A percentile compares a stretch with the other conserved stretches of the same genome.
These are phyloP conservation scores for Xylaria multiplex DNA, from an alignment of 2,329 filamentous ascomycete species.

Conservation along the genomic window DNA sequence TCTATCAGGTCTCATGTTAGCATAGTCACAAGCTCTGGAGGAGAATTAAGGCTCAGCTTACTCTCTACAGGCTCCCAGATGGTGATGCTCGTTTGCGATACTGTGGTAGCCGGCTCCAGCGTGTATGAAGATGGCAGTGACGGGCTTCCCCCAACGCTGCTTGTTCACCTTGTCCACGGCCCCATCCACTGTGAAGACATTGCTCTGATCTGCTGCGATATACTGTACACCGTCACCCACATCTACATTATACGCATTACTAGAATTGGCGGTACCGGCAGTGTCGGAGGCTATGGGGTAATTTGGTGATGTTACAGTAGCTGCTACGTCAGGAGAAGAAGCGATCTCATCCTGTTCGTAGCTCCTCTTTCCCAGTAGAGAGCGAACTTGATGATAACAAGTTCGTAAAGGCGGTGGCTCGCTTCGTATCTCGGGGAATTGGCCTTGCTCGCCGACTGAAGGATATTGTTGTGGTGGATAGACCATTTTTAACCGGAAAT, in stretches of 20 bases:
- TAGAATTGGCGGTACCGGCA: neutral
- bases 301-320: neutral
- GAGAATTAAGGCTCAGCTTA: constrained; percentile 58
- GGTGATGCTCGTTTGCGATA: constrained; percentile 81
- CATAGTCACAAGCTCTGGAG: neutral
- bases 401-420: constrained; percentile 20
- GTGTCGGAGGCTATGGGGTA: neutral
- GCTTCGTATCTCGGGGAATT: constrained; percentile 4
- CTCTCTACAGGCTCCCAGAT: constrained; percentile 89
- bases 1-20: constrained; percentile 56
- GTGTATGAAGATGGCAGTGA: constrained; percentile 86
- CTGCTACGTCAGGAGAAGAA: neutral
- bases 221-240: neutral
- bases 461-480: constrained; percentile 13
- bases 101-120: constrained; percentile 96
- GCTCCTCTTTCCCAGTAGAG: constrained; percentile 30
- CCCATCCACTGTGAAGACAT: constrained; percentile 51
- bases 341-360: constrained; percentile 19
- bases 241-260: neutral
- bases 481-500: constrained; percentile 18
- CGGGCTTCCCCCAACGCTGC: constrained; percentile 48
- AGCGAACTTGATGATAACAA: constrained; percentile 30
- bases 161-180: constrained; percentile 52
- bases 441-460: constrained; percentile 23
- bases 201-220: neutral